Base-by-base conservation (phyloP, 495 filamentous ascomycete genomes). In the Astrocystis sublimbata region DNA sequence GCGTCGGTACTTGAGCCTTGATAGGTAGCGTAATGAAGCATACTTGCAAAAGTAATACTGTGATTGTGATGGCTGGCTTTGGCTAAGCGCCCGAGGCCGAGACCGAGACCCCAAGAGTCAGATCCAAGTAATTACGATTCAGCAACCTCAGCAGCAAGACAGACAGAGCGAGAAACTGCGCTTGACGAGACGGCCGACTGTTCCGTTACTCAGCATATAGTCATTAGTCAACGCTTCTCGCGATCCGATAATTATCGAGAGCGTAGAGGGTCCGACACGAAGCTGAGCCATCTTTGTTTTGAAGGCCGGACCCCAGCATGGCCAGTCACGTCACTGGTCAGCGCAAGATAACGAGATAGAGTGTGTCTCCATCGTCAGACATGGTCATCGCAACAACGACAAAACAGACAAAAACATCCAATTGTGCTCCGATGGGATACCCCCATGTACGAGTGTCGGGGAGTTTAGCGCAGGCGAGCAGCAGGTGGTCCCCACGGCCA, bases 21-120 rank as follows among this genome's bases (percentile, higher is more conserved):
- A 12, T 30, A 47, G 7, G 13, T 12, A 8, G 9, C 3, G 36
- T 38, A 4, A 2, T 38, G 3, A n/a, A n/a, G n/a, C n/a, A n/a
- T n/a, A n/a, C 9, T 38, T 12, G 36, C n/a, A 38, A 12, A 38
- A 19, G 45, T 28, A 19, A 47, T 8, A n/a, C n/a, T n/a, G n/a
- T n/a, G n/a, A n/a, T n/a, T n/a, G n/a, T n/a, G n/a, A n/a, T n/a
- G n/a, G n/a, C n/a, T n/a, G 2, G 51, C 24, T 38, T 40, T 54
- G 33, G 51, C 33, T 38, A 54, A 54, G 51, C 51, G 51, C 51
- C 51, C 17, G 10, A 26, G 2, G 30, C 46, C 6, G 46, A 49
- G 19, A 49, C n/a, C 9, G 17, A 30, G 24, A n/a, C 24, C n/a
- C n/a, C n/a, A n/a, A n/a, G n/a, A n/a, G n/a, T n/a, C n/a, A n/a